Evolutionary conservation across 306 rosid genomes (phyloP), one percentile per base, ranked within the genome.

Genomic region (Vigna nakashimae): DNA sequence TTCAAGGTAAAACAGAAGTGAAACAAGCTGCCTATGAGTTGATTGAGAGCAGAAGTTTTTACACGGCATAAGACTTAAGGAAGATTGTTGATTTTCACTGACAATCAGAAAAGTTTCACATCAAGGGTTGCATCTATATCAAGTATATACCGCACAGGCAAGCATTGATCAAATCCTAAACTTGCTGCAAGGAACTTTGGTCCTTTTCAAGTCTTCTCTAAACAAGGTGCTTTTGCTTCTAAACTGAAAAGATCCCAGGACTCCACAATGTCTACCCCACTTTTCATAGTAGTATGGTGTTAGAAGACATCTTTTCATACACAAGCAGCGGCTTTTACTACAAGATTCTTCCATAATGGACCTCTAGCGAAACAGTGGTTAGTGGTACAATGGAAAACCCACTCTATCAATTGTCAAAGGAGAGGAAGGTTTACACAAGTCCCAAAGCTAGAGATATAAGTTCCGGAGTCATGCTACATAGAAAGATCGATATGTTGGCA

Each of bases 401-500:
- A 59, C 10, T 28, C 65, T 26, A 56, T 57, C 38, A 11, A 59
- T 59, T 20, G 32, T 20, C 32, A 42, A 20, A 55, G 62, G 62
- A 1, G 20, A 9, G 30, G 6, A 55, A 20, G 62, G 62, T 20
- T 55, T 55, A 18, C 9, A 59, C 6, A n/a, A 59, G 65, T 38
- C 65, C 65, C 17, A 14, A 26, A 59, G 18, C 65, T 4, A 59
- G 1, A 11, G 65, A 12, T 59, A 59, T 13, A 58, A 58, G 9
- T 5, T 58, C 65, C 10, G 0, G 26, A 22, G 38, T 26, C 38
- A 5, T 58, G 65, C 15, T 26, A 15, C 26, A 24, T 57, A 16
- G 5, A 16, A 57, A 57, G 64, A 57, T 26, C 26, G n/a, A 58
- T 59, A 59, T 13, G 65, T 59, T 59, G n/a, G 17, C 65, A 58